Base-by-base conservation (phyloP, 441 rosid genomes). In the Omphalea diandra region DNA sequence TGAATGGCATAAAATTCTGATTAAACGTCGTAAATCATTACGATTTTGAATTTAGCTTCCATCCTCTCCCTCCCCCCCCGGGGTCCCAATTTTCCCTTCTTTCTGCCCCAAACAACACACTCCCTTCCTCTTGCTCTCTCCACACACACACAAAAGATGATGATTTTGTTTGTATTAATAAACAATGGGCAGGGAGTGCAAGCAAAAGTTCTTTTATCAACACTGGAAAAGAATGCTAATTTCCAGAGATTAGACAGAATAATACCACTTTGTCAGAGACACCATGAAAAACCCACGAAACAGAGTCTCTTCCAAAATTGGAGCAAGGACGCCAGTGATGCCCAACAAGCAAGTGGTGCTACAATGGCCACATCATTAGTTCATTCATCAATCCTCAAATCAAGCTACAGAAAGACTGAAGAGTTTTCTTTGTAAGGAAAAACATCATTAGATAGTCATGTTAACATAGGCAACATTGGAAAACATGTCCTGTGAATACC, bases 221-320 rank as follows among this genome's bases (percentile, higher is more conserved):
- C 10, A 38, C 12, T 10, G 6, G 27, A 11, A 57, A 62, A 43
- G 35, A 46, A 67, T 62, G 27, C 41, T 55, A 24, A 31, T 38
- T 60, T 35, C 31, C 36, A 41, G 50, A 68, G 56, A 65, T 66
- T 27, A 63, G 73, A 75, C 26, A 38, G 71, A 62, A 11, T 8
- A 59, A 33, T 83, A 91, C 99, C 97, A 94, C 80, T 90, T 91
- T 70, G 99, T 91, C 61, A 94, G 79, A 56, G 96, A 86, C 63
- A 84, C 89, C 99, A 94, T 85, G 57, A 91, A 85, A 84, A 94
- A 94, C 41, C 97, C 98, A 63, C 97, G 97, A 77, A 94, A 94
- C 15, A 94, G 81, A 6, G 89, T 90, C 83, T 94, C 98, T 79
- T 94, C 99, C 29, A 91, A 90, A 72, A 94, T 62, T 50, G 97